Conservation (phyloP, 352 stramenopile genomes). For the Halophytophthora batemanensis region DNA sequence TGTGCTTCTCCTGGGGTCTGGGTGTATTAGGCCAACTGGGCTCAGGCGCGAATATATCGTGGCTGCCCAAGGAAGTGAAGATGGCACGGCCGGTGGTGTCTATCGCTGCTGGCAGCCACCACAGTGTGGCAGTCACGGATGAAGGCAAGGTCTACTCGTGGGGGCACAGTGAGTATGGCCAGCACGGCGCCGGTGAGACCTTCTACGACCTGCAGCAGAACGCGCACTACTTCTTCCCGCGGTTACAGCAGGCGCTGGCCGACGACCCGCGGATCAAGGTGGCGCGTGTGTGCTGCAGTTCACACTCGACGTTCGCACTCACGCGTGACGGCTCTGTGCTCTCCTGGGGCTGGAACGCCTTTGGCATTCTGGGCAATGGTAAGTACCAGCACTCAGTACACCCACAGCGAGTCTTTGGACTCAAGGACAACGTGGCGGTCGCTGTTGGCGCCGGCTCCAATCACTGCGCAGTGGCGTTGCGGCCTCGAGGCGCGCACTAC, state of each 20-base stretch:
- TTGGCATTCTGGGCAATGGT: slow-evolving; percentile 69
- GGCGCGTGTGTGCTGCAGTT: slow-evolving; percentile 49
- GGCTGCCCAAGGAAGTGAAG: slow-evolving; percentile 53
- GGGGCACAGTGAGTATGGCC: slow-evolving; percentile 82
- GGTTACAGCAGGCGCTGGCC: slow-evolving; percentile 49
- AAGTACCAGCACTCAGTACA: slow-evolving; percentile 72
- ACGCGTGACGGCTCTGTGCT: slow-evolving; percentile 53
- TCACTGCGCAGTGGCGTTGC: slow-evolving; percentile 55
- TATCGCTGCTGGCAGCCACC: slow-evolving; percentile 68
- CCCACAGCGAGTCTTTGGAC: slow-evolving; percentile 54
- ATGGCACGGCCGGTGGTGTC: slow-evolving; percentile 49
- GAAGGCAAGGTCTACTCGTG: slow-evolving; percentile 66
- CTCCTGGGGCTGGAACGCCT: slow-evolving; percentile 88
- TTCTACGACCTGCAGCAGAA: slow-evolving; percentile 70
- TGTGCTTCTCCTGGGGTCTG: slow-evolving; percentile 76
- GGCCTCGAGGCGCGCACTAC: slow-evolving; percentile 55
- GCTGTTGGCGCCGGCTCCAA: slow-evolving; percentile 68
- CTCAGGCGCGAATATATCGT: slow-evolving; percentile 60
- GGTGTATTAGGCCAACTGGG: slow-evolving; percentile 72
- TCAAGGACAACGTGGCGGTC: slow-evolving; percentile 55
- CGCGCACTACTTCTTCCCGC: slow-evolving; percentile 73
- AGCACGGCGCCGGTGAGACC: slow-evolving; percentile 65
- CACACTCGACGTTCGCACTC: slow-evolving; percentile 73
- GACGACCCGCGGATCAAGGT: slow-evolving; percentile 29
- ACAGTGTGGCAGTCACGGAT: slow-evolving; percentile 63